phyloP scores from a whole-genome alignment of 331 rosid species.

The Pyracantha coccinea region DNA sequence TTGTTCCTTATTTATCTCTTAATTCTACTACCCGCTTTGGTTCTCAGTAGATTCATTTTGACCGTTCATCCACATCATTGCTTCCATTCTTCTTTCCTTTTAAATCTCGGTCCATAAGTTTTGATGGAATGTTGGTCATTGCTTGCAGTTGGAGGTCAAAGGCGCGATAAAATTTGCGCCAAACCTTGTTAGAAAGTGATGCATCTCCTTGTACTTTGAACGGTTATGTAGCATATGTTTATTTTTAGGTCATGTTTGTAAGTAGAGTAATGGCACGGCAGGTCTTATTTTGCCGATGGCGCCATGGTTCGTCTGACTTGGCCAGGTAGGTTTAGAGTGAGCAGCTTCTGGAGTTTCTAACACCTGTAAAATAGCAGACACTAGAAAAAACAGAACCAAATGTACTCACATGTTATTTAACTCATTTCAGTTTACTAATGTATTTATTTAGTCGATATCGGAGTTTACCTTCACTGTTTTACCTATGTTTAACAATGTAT shows the following conservation, averaged over 20 bases:
- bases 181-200: slow-evolving; percentile 28
- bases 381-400: slow-evolving; percentile 20
- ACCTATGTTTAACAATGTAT: neutral
- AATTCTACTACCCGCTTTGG: neutral
- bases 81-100: neutral
- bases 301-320: slow-evolving; percentile 45
- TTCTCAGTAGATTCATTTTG: neutral
- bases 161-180: slow-evolving; percentile 18
- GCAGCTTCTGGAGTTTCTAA: slow-evolving; percentile 48
- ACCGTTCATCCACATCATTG: neutral
- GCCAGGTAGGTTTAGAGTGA: slow-evolving; percentile 50
- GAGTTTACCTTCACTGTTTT: too few relatives aligned
- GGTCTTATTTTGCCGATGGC: slow-evolving; percentile 27
- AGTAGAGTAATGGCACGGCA: slow-evolving; percentile 23
- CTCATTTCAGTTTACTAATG: slow-evolving; percentile 8
- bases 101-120: neutral
- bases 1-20: neutral
- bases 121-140: slow-evolving; percentile 22
- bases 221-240: neutral
- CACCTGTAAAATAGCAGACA: slow-evolving; percentile 37
- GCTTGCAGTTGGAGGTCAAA: slow-evolving; percentile 35
- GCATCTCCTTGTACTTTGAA: neutral
- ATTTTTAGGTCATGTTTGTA: slow-evolving; percentile 10
- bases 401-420: slow-evolving; percentile 21
- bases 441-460: neutral